phyloP scores from a whole-genome alignment of 345 rosid genomes.

The Microcos paniculata region DNA sequence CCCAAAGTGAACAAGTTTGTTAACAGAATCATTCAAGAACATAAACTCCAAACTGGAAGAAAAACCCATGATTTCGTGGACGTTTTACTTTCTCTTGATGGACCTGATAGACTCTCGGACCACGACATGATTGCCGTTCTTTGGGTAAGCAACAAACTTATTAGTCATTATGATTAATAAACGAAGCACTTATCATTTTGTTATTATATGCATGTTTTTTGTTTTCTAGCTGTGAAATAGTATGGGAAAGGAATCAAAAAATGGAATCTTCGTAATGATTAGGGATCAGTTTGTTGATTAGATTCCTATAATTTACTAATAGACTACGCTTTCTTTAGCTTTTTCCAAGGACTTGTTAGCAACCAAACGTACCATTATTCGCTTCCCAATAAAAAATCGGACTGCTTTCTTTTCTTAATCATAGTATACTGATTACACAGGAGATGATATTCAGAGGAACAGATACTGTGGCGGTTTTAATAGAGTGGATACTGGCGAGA shows the following conservation, averaged over 20 bases:
- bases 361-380: not conserved
- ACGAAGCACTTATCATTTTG: not conserved
- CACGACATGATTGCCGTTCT: constrained; percentile 71
- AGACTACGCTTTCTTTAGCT: constrained; percentile 1
- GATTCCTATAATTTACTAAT: not conserved
- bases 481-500: constrained; percentile 90
- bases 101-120: constrained; percentile 49
- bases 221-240: not conserved
- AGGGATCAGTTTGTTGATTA: constrained; percentile 8
- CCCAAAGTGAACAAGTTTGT: constrained; percentile 67
- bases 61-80: constrained; percentile 58
- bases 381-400: not conserved
- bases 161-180: not conserved
- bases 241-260: constrained; percentile 41
- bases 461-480: constrained; percentile 78
- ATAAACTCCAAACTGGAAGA: constrained; percentile 33
- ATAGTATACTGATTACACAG: constrained; percentile 26
- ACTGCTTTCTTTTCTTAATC: not conserved
- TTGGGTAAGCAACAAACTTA: constrained; percentile 48
- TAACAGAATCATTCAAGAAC: constrained; percentile 47
- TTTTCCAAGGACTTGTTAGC: not conserved
- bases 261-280: constrained; percentile 22
- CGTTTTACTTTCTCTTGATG: constrained; percentile 60
- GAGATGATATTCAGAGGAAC: constrained; percentile 94
- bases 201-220: not conserved